Evolutionary conservation across 352 stramenopile species (phyloP).

Genomic region (Blastocystis sp.): DNA sequence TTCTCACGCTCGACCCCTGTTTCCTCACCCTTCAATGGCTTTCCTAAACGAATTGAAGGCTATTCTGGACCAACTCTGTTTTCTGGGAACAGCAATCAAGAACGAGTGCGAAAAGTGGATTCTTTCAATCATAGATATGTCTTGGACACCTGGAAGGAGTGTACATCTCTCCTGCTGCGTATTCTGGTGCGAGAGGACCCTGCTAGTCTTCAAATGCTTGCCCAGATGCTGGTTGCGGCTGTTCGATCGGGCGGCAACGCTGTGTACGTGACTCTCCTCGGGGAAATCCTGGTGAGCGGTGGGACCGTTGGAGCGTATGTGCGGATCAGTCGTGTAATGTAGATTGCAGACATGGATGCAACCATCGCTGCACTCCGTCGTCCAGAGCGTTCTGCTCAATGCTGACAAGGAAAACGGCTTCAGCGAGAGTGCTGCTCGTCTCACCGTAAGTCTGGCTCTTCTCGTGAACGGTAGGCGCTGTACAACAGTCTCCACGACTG

Average conservation of each 20-base stretch:
- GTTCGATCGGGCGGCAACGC: neutral
- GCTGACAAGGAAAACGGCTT: conserved; percentile 39
- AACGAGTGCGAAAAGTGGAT: neutral
- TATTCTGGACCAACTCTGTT: neutral
- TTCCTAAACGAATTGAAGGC: neutral
- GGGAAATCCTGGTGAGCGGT: neutral
- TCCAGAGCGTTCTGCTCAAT: neutral
- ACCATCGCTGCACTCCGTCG: neutral
- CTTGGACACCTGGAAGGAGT: neutral
- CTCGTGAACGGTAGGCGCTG: neutral
- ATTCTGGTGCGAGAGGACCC: neutral
- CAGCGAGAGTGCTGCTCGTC: neutral
- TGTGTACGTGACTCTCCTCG: neutral
- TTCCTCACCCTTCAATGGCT: neutral
- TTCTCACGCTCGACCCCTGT: neutral
- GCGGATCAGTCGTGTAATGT: neutral
- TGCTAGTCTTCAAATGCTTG: neutral
- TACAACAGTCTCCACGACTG: neutral
- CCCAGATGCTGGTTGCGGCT: neutral
- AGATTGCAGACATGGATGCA: neutral
- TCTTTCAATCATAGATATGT: neutral
- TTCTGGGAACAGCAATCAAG: neutral
- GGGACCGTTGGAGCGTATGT: neutral
- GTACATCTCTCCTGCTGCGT: neutral
- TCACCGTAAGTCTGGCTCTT: neutral